phyloP scores from a whole-genome alignment of 2,329 filamentous ascomycete genomes.

The Lasiodiplodia sp. region DNA sequence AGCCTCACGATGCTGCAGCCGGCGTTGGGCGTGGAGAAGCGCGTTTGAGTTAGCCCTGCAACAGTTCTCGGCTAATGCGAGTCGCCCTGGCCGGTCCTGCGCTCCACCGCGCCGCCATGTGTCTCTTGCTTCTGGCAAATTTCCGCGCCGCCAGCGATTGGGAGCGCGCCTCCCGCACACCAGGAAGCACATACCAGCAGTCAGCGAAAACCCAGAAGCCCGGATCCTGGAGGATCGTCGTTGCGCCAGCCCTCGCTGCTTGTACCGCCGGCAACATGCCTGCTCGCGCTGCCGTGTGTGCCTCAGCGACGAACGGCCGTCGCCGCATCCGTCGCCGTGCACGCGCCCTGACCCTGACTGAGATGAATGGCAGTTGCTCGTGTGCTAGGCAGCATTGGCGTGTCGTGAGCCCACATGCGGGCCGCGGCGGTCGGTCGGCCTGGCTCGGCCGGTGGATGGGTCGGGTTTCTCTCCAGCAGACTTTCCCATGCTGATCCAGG shows the following conservation, averaged over 20 bases:
- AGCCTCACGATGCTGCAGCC: constrained; percentile 11
- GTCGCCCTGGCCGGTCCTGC: constrained; percentile 1
- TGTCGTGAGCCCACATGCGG: constrained; percentile 3
- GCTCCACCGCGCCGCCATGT: constrained; percentile 3
- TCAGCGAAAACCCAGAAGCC: constrained; percentile 17
- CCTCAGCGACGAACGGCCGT: constrained; percentile 3
- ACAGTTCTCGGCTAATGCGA: constrained; percentile 21
- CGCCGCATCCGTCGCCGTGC: constrained; percentile 20
- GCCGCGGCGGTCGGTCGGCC: constrained; percentile 6
- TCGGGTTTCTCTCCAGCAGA: constrained; percentile 20
- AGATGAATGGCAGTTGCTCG: constrained; percentile 16
- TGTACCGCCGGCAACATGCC: constrained; percentile 11
- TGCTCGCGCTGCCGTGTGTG: constrained; percentile 18
- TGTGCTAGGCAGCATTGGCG: background rate
- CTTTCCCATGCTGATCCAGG: background rate
- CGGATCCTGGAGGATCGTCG: constrained; percentile 27
- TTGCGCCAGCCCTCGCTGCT: constrained; percentile 14
- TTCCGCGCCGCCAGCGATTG: constrained; percentile 14
- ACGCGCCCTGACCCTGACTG: background rate
- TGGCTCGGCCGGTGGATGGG: constrained; percentile 15
- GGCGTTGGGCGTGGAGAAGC: constrained; percentile 18
- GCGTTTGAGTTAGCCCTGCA: constrained; percentile 14
- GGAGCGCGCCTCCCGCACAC: constrained; percentile 16
- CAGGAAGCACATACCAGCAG: constrained; percentile 2
- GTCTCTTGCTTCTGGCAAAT: constrained; percentile 26